Conservation (phyloP, 148 eudicot genomes). For the Camellia sinensis region DNA sequence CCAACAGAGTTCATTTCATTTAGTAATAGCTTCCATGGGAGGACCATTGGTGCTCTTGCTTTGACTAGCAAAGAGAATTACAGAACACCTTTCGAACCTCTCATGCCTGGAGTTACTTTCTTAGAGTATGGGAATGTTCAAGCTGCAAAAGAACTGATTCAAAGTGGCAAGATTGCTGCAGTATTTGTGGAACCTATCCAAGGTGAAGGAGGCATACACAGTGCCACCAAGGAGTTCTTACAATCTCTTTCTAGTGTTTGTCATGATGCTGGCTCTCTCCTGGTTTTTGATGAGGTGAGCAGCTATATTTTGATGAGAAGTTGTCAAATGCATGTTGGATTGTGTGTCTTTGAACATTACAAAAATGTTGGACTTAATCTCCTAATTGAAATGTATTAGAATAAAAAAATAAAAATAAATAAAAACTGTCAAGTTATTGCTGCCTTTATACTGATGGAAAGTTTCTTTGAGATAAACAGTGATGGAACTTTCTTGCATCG, state of each 20-base stretch:
- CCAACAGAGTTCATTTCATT: slow-evolving; percentile 65
- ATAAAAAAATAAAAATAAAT: no score
- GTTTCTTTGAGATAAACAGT: no score
- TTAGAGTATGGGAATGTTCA: slow-evolving; percentile 62
- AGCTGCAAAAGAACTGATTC: slow-evolving; percentile 54
- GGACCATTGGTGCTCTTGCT: slow-evolving; percentile 80
- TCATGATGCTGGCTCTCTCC: slow-evolving; percentile 63
- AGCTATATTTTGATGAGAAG: background rate
- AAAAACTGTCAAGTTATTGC: no score
- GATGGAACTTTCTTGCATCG: no score
- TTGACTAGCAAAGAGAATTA: slow-evolving; percentile 87
- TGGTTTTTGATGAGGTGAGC: slow-evolving; percentile 81
- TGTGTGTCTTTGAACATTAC: background rate
- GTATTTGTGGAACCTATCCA: slow-evolving; percentile 92
- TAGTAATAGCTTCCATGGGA: slow-evolving; percentile 79
- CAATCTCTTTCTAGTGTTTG: slow-evolving; percentile 63
- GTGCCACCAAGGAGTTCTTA: slow-evolving; percentile 78
- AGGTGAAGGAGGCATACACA: slow-evolving; percentile 89
- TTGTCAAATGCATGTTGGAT: no score
- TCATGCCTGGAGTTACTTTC: slow-evolving; percentile 83
- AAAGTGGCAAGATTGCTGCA: slow-evolving; percentile 68
- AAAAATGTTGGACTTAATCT: no score
- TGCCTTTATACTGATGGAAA: no score
- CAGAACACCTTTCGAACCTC: slow-evolving; percentile 72
- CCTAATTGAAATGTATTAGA: no score